Base-by-base conservation (phyloP, 805 yeast genomes). In the Yamadazyma sp. region DNA sequence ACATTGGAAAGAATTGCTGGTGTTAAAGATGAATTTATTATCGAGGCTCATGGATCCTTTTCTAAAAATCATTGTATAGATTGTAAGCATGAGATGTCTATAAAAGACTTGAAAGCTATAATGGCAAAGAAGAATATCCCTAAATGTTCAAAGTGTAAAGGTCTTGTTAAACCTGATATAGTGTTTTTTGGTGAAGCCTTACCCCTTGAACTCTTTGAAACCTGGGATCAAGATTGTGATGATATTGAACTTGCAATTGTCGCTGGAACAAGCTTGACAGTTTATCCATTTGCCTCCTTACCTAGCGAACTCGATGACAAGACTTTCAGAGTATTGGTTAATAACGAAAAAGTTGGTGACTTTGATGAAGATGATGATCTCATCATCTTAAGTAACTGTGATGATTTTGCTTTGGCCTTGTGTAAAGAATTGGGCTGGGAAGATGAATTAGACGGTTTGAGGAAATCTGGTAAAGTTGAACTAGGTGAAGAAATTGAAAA, bases 11-110 rank as follows among this genome's bases (percentile, higher is more conserved):
- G 94, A 45, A 64, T 82, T 13, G 93, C 96, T 0, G 96, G 96
- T 0, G 75, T 91, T 2, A 52, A 64, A 1, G 77, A 66, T 13
- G 78, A 79, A 10, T 69, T 60, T 40, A 68, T 91, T 2, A 81
- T 91, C 0, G 96, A 88, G 52, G 98, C 98, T 0, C 98, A 91
- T 58, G 98, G 98, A 0, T 86, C 95, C 2, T 91, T 91, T 70
- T 94, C 93, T 1, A 58, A 55, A 1, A 84, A 82, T 48, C 93
- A 83, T 46, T 91, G 98, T 53, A 82, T 88, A 30, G 78, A 82
- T 14, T 91, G 98, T 60, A 40, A 58, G 2, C 55, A 57, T 19
- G 79, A 55, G 28, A 81, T 79, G 75, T 55, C 73, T 0, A 55
- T 63, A 6, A 73, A 66, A 5, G 55, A 55, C 5, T 64, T 82